Evolutionary conservation across 192 early-diverging fungal species (phyloP).

Genomic region (Podila epigama): DNA sequence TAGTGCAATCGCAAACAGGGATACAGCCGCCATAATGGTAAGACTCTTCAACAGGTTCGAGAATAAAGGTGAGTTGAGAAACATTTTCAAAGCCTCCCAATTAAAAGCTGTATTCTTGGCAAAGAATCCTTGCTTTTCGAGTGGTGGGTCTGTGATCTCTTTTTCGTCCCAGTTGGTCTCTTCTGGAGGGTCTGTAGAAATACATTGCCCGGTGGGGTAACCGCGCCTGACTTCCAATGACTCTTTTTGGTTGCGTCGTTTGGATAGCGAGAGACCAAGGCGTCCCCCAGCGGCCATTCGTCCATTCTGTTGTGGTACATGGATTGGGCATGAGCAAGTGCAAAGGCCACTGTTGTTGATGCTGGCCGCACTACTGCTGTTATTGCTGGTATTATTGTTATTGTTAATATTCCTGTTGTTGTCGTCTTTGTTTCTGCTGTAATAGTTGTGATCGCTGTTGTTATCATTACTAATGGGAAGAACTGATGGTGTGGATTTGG

Average conservation of each 20-base stretch:
- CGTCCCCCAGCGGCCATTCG: background rate
- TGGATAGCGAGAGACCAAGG: background rate
- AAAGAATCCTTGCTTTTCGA: slow-evolving; percentile 1
- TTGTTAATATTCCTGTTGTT: too few relatives aligned
- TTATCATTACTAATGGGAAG: background rate
- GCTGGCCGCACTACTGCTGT: background rate
- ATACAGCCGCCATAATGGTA: slow-evolving; percentile 8
- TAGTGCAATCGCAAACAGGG: slow-evolving; percentile 10
- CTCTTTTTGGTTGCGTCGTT: slow-evolving; percentile 5
- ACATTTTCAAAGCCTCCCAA: slow-evolving; percentile 12
- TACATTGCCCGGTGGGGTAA: slow-evolving; percentile 18
- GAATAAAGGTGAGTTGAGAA: slow-evolving; percentile 29
- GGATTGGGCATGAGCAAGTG: slow-evolving; percentile 33
- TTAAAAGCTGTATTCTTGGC: slow-evolving; percentile 31
- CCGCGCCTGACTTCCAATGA: slow-evolving; percentile 11
- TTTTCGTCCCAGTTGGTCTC: slow-evolving; percentile 18
- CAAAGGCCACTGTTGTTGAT: slow-evolving; percentile 5
- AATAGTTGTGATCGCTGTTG: background rate
- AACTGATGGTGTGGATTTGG: slow-evolving; percentile 1
- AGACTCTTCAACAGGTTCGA: slow-evolving; percentile 27
- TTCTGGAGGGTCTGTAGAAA: slow-evolving; percentile 15
- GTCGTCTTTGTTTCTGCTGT: background rate
- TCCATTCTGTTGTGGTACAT: slow-evolving; percentile 3
- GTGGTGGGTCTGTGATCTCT: background rate
- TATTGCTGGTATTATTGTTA: too few relatives aligned